Base-by-base conservation (phyloP, 176 grass and related monocot genomes). In the Carex kokanica region DNA sequence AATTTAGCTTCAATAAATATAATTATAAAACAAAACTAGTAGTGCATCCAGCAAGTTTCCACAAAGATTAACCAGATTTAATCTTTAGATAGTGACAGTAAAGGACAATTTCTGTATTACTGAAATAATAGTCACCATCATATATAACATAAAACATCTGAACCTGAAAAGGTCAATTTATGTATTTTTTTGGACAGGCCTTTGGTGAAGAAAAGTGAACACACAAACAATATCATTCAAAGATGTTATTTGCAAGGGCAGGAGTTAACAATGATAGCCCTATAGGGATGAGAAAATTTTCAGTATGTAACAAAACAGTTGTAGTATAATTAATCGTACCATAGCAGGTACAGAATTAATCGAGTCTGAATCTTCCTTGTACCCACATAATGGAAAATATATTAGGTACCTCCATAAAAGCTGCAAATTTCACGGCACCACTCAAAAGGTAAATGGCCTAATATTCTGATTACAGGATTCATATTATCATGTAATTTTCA, bases 51-150 rank as follows among this genome's bases (percentile, higher is more conserved):
- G 70, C 20, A 74, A 24, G 20, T 51, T 74, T 74, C 21, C 43
- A 27, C 9, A 74, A 31, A 77, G 23, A 77, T 17, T 2, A 77
- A 17, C 21, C 24, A 55, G 72, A 38, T 77, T 77, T 55, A 55
- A 49, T 77, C 72, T 77, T 77, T 55, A 16, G 72, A 55, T 29
- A 77, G 41, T 77, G 24, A 77, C 23, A 55, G 49, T 29, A 54
- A 74, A 25, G n/a, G 18, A 51, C 17, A 18, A 15, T 69, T n/a
- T 15, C 40, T 18, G 16, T 77, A 27, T 31, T 55, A 29, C 4
- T 53, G 12, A 77, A 77, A 75, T 75, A 54, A 53, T 16, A 75
- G 24, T 32, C 49, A 2, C 24, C 51, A 8, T 16, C 72, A 77
- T 31, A 77, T 12, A 53, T 55, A 77, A 73, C 20, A 14, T 10